Evolutionary conservation across 352 stramenopile genomes (phyloP).

Genomic region (Pythium dissotocum): DNA sequence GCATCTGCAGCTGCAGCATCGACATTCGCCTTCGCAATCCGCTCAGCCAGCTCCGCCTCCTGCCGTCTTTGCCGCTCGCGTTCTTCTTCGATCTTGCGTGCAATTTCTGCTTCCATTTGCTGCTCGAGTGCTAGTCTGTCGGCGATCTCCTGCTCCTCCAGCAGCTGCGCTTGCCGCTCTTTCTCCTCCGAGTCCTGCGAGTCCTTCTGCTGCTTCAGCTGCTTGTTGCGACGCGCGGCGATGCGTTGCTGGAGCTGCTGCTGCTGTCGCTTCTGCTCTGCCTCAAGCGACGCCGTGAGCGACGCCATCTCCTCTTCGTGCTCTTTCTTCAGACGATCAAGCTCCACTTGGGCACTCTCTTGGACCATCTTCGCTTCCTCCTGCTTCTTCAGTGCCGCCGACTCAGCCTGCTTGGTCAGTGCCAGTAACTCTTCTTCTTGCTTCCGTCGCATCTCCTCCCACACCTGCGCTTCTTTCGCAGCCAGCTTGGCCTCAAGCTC

Average conservation of each 20-base stretch:
- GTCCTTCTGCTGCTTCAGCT: conserved; percentile 43
- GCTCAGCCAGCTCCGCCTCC: conserved; percentile 43
- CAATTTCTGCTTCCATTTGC: conserved; percentile 35
- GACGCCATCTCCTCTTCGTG: conserved; percentile 62
- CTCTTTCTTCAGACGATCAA: conserved; percentile 56
- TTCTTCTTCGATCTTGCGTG: conserved; percentile 52
- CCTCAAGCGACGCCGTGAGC: conserved; percentile 51
- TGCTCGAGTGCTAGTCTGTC: conserved; percentile 35
- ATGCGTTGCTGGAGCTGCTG: conserved; percentile 75
- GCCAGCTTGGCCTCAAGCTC: neutral
- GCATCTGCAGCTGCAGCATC: conserved; percentile 40
- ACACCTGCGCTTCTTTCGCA: conserved; percentile 3
- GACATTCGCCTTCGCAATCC: conserved; percentile 41
- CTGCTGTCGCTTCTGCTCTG: conserved; percentile 38
- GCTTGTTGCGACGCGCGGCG: conserved; percentile 35
- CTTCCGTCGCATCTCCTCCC: conserved; percentile 23
- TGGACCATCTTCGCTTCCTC: conserved; percentile 21
- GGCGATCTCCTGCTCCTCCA: conserved; percentile 31
- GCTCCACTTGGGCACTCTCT: conserved; percentile 42
- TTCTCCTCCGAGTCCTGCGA: conserved; percentile 12
- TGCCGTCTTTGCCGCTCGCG: conserved; percentile 49
- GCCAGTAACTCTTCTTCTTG: conserved; percentile 19
- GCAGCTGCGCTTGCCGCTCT: conserved; percentile 11
- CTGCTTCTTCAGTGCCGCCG: conserved; percentile 17
- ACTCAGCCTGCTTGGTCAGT: conserved; percentile 16